phyloP scores from a whole-genome alignment of 768 basidiomycete genomes.

The Mycena capillaripes region DNA sequence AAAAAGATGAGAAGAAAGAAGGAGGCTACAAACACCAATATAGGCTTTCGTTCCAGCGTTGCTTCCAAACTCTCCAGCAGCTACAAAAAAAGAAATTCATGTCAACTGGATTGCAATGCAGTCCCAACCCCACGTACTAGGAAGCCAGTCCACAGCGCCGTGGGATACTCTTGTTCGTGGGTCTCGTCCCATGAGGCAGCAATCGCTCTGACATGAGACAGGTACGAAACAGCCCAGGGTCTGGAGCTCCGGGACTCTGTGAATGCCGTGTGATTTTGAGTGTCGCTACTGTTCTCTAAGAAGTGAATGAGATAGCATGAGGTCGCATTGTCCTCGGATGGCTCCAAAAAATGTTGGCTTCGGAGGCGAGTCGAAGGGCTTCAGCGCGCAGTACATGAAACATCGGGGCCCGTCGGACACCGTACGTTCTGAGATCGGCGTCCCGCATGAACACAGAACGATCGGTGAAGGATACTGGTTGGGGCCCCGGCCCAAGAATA shows the following conservation, averaged over 20 bases:
- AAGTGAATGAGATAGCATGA: constrained; percentile 12
- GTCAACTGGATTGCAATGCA: too few relatives aligned
- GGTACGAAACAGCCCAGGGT: constrained; percentile 19
- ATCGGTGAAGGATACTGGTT: constrained; percentile 10
- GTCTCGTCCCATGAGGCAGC: not conserved
- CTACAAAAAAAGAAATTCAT: not conserved
- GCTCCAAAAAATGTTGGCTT: constrained; percentile 2
- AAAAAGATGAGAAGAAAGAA: not conserved
- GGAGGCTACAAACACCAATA: constrained; percentile 1
- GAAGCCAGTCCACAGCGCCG: not conserved
- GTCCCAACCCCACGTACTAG: not conserved
- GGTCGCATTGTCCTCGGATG: constrained; percentile 16
- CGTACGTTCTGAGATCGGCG: constrained; percentile 16
- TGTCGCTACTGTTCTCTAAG: not conserved
- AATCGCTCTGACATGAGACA: constrained; percentile 12
- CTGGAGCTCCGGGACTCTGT: too few relatives aligned
- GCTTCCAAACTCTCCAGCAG: constrained; percentile 10
- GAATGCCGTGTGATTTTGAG: not conserved
- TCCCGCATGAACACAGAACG: constrained; percentile 8
- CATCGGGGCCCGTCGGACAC: constrained; percentile 6
- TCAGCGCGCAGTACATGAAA: not conserved
- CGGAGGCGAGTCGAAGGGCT: not conserved
- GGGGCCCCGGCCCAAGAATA: constrained; percentile 13
- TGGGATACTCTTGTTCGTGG: not conserved
- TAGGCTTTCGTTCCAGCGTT: not conserved